Evolutionary conservation across 441 rosid species (phyloP).

Genomic region (Breynia disticha): DNA sequence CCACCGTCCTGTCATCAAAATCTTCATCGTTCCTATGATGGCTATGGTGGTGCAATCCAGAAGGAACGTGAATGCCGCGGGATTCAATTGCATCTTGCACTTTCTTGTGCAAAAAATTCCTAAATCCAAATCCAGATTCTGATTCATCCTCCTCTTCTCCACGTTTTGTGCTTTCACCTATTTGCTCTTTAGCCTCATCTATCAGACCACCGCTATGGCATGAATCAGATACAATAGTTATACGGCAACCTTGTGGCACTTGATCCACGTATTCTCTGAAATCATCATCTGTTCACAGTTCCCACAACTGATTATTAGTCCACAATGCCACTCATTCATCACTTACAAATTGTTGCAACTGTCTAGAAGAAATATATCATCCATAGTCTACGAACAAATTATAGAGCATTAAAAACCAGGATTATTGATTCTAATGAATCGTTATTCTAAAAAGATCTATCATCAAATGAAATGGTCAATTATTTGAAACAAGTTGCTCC

Average conservation of each 20-base stretch:
- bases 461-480: too few species aligned
- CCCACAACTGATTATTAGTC: background rate
- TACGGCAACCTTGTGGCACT: conserved; percentile 51
- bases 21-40: conserved; percentile 24
- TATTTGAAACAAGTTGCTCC: too few species aligned
- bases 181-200: conserved; percentile 85
- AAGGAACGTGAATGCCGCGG: conserved; percentile 38
- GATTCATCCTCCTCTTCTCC: conserved; percentile 15
- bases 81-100: conserved; percentile 49
- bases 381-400: too few species aligned
- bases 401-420: too few species aligned
- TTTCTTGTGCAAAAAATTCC: conserved; percentile 41
- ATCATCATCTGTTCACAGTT: conserved; percentile 52
- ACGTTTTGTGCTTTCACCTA: conserved; percentile 70
- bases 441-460: too few species aligned
- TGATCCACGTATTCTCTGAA: conserved; percentile 80
- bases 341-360: too few species aligned
- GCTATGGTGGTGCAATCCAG: conserved; percentile 25
- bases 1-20: conserved; percentile 28
- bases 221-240: conserved; percentile 80
- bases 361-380: too few species aligned
- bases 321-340: too few species aligned
- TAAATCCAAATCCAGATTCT: conserved; percentile 42
- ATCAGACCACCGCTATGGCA: conserved; percentile 94
- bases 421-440: too few species aligned